A percentile compares a stretch with the other conserved stretches of the same genome.
These are phyloP conservation scores for Leishmania martiniquensis DNA, from an alignment of 208 protist species.

Conservation along the genomic window DNA sequence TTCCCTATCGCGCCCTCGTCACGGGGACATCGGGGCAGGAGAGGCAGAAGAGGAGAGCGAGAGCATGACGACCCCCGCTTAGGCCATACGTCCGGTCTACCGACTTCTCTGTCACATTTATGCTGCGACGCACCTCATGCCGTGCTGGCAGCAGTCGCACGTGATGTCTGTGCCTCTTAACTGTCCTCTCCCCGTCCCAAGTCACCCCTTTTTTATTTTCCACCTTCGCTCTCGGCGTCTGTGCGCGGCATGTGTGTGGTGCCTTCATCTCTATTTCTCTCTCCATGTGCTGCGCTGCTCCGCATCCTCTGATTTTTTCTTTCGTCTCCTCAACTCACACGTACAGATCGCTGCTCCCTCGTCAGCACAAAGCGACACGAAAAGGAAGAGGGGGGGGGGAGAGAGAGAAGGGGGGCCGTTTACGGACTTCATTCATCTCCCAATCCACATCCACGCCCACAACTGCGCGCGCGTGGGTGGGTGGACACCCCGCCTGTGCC, in stretches of 20 bases:
- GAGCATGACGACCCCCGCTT: not conserved
- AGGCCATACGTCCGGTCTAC: not conserved
- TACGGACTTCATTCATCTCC: not conserved
- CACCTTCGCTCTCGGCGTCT: not conserved
- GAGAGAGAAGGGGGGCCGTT: not conserved
- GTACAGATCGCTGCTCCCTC: not conserved
- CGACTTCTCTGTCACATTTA: not conserved
- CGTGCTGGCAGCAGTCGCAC: not conserved
- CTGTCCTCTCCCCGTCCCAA: too few relatives aligned
- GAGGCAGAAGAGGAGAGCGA: not conserved
- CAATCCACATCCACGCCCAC: not conserved
- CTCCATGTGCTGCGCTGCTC: not conserved
- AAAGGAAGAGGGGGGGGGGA: not conserved
- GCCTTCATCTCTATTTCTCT: not conserved
- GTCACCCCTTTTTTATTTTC: not conserved
- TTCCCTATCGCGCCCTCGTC: not conserved
- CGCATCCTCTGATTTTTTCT: not conserved
- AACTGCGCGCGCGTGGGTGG: not conserved
- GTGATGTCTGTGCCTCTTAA: not conserved
- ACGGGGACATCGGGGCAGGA: not conserved
- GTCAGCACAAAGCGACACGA: not conserved
- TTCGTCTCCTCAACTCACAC: not conserved
- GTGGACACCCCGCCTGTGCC: not conserved
- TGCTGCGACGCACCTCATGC: not conserved
- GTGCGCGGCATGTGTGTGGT: not conserved